These are phyloP conservation scores for Boletus reticulatus DNA, from an alignment of 768 basidiomycete species.

Conservation along the genomic window DNA sequence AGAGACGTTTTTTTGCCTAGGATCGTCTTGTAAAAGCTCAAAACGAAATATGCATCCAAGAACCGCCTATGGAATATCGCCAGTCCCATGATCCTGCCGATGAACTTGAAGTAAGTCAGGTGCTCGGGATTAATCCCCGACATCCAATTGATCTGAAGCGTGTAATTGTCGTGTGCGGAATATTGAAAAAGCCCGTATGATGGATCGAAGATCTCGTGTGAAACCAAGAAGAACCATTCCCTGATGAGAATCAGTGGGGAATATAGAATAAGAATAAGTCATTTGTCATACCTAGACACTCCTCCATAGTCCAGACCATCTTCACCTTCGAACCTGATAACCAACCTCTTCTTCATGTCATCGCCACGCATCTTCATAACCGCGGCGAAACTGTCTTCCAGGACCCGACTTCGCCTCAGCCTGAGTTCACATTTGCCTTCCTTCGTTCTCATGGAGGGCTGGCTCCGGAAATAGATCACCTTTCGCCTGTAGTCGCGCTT, in stretches of 20 bases:
- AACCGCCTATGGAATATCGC: slow-evolving; percentile 78
- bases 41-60: slow-evolving; percentile 77
- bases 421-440: slow-evolving; percentile 87
- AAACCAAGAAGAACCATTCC: slow-evolving; percentile 86
- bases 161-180: slow-evolving; percentile 77
- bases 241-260: slow-evolving; percentile 33
- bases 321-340: slow-evolving; percentile 77
- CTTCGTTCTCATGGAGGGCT: slow-evolving; percentile 76
- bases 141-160: slow-evolving; percentile 75
- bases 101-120: slow-evolving; percentile 79
- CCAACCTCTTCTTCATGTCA: slow-evolving; percentile 66
- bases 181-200: slow-evolving; percentile 83
- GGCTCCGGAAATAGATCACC: slow-evolving; percentile 89
- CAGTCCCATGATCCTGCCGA: slow-evolving; percentile 69
- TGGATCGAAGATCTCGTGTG: slow-evolving; percentile 81
- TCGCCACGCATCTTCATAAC: slow-evolving; percentile 78
- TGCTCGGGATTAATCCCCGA: slow-evolving; percentile 77
- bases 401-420: slow-evolving; percentile 72
- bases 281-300: slow-evolving; percentile 55
- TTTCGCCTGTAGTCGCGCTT: slow-evolving; percentile 92
- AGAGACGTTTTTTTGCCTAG: slow-evolving; percentile 57
- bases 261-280: not conserved
- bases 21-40: slow-evolving; percentile 80
- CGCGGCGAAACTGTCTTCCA: slow-evolving; percentile 85
- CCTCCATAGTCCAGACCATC: slow-evolving; percentile 80